These are phyloP conservation scores for Amanita thiersii DNA, from an alignment of 768 basidiomycete species.

Conservation along the genomic window DNA sequence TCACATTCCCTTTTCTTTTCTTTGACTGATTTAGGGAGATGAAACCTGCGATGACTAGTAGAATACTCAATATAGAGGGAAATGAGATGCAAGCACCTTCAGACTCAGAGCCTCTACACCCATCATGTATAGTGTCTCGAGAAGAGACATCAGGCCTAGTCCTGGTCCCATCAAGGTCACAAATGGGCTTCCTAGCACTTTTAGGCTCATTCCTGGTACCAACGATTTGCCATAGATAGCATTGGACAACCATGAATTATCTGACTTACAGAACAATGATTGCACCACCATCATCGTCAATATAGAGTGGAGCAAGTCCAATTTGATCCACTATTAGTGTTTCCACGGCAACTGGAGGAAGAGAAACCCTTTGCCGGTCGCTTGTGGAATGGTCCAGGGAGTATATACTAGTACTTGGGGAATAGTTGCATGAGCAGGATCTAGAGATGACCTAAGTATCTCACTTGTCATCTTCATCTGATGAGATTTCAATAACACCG, in stretches of 20 bases:
- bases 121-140: no score
- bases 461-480: slow-evolving; percentile 1
- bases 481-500: slow-evolving; percentile 4
- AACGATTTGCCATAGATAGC: background rate
- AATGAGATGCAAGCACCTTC: no score
- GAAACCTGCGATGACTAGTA: no score
- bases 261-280: slow-evolving; percentile 23
- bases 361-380: no score
- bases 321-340: background rate
- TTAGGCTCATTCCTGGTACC: slow-evolving; percentile 39
- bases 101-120: no score
- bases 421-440: background rate
- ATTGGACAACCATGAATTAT: background rate
- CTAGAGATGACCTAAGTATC: background rate
- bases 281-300: slow-evolving; percentile 18
- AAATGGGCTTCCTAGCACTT: slow-evolving; percentile 38
- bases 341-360: no score
- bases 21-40: no score
- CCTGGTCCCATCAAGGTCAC: no score
- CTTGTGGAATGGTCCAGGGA: no score
- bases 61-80: no score
- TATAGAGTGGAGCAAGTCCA: slow-evolving; percentile 6
- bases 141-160: no score
- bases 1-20: slow-evolving; percentile 32
- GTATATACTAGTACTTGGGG: no score